Base-by-base conservation (phyloP, 1,284 basidiomycete genomes). In the Ceratobasidium sp. region DNA sequence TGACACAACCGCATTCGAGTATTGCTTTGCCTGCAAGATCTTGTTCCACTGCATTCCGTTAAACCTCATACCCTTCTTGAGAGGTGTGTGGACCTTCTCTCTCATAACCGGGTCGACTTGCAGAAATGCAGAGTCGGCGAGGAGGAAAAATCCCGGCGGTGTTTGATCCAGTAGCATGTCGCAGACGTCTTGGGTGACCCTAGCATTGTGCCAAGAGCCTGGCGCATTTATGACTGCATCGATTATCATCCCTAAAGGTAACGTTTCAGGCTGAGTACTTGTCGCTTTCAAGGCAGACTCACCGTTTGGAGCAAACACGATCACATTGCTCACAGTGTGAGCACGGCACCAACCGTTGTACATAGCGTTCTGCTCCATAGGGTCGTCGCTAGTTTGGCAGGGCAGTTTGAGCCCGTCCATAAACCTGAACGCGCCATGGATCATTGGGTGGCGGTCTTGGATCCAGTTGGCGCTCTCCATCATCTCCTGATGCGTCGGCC, bases 181-280 rank as follows among this genome's bases (percentile, higher is more conserved):
- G 76, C 86, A 89, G 6, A 89, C 84, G 0, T 82, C 83, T 0
- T 80, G 80, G 0, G 87, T 85, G 65, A 88, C 83, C 23, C 80
- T 81, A 5, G 87, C 83, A 80, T 89, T 85, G 81, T 89, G 87
- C 88, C 88, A 89, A 73, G 87, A 88, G 0, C 87, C 87, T 4
- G 87, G 87, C 0, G 85, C 83, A 82, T 88, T 89, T 46, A 86
- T 62, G 7, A 81, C 77, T 10, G 78, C 80, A 9, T 78, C 82
- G 80, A 88, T 86, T 20, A 88, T 84, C 3, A 80, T 69, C 26
- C 85, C 85, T 86, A 33, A 78, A 56, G 48, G n/a, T 9, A 46
- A n/a, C n/a, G n/a, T n/a, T n/a, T n/a, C n/a, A n/a, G n/a, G 40
- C 9, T 57, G 6, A 56, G 38, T 40, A 40, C 57, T 66, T 56